Base-by-base conservation (phyloP, 2,329 filamentous ascomycete genomes). In the Aureobasidium sp. region DNA sequence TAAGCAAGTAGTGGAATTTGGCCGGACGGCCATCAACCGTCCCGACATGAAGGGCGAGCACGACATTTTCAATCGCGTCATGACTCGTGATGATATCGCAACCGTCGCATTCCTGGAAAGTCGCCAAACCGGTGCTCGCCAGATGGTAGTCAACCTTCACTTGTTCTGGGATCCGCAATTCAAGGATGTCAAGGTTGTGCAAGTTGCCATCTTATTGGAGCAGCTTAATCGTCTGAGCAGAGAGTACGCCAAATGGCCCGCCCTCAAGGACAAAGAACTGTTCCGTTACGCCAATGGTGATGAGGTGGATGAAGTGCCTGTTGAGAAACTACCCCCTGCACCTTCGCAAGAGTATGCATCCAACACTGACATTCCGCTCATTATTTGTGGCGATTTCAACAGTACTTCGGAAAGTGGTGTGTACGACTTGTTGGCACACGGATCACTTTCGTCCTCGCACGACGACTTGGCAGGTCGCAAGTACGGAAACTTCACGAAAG, bases 1-100 rank as follows among this genome's bases (percentile, higher is more conserved):
- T 77, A 97, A 97, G 78, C 90, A 96, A 71, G 79, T 96, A 65
- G 88, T 99, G 69, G 91, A 97, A 74, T 96, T 97, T 72, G 87
- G 89, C 39, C 88, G 90, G 63, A 90, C 91, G 61, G 93, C 93
- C 66, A 96, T 99, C 75, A 94, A 95, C 72, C 83, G 94, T 66
- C 90, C 92, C 3, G 94, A 97, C 72, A 96, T 97, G 85, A 97
- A 97, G 77, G 90, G 92, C 61, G 91, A 96, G 70, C 90, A 96
- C 71, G 94, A 99, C 70, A 93, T 97, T 62, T 97, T 96, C 82
- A 99, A 99, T 74, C 89, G 94, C 30, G 89, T 99, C 64, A 97
- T 97, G 94, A 92, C 93, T 64, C 91, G 94, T 76, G 94, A 99
- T 79, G 93, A 97, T 72, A 96, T 99, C 74, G 94, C 89, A 16